Evolutionary conservation across 306 rosid species (phyloP).

Genomic region (Quercus cerris): DNA sequence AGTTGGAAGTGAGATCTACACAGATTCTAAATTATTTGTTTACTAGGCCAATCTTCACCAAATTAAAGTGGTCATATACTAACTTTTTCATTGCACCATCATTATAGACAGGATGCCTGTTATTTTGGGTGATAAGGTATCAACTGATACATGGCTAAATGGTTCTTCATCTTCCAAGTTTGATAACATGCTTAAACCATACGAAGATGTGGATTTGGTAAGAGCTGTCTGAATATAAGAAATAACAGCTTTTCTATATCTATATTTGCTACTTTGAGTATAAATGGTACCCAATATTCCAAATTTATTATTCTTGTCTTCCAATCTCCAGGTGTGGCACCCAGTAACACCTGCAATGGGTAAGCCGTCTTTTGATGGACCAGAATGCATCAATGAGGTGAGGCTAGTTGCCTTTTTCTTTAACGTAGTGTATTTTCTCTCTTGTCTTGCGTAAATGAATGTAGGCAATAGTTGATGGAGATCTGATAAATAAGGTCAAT

Average conservation of each 20-base stretch:
- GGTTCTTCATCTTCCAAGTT: slow-evolving; percentile 45
- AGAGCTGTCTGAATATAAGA: slow-evolving; percentile 16
- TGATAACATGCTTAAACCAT: slow-evolving; percentile 64
- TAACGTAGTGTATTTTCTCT: background rate
- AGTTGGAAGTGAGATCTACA: background rate
- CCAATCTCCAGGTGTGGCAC: slow-evolving; percentile 62
- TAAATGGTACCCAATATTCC: background rate
- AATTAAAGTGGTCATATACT: slow-evolving; percentile 20
- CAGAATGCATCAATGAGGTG: slow-evolving; percentile 86
- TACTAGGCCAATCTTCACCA: background rate
- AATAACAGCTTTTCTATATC: background rate
- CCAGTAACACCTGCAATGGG: slow-evolving; percentile 89
- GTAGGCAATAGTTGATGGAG: background rate
- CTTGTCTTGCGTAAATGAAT: background rate
- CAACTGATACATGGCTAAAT: slow-evolving; percentile 69
- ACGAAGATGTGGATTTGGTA: slow-evolving; percentile 78
- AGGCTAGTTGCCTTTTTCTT: slow-evolving; percentile 2
- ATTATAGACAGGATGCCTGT: slow-evolving; percentile 90
- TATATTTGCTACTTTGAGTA: background rate
- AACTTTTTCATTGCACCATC: slow-evolving; percentile 14
- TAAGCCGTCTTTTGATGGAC: slow-evolving; percentile 79
- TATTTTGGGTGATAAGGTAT: slow-evolving; percentile 70
- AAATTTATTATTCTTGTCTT: background rate
- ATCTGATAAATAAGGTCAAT: background rate
- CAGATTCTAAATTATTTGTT: background rate